Evolutionary conservation across 306 rosid species (phyloP).

Genomic region (Parietaria judaica): DNA sequence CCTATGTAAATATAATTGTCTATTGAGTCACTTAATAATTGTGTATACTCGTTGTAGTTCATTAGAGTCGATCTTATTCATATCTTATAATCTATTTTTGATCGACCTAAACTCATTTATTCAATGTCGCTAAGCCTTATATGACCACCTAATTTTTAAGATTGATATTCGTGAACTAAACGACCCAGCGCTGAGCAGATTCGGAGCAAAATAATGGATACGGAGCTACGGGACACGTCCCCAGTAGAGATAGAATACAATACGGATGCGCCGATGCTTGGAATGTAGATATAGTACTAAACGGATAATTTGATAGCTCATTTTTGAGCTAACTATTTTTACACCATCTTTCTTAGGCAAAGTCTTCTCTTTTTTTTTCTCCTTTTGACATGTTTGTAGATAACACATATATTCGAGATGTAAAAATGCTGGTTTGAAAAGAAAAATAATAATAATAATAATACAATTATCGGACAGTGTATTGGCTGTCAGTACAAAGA

Average conservation of each 20-base stretch:
- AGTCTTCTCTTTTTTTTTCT: not conserved
- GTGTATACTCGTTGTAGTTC: too few species aligned
- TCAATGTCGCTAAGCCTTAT: too few species aligned
- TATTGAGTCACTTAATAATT: too few species aligned
- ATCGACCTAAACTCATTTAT: too few species aligned
- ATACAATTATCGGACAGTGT: not conserved
- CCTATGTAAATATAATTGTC: too few species aligned
- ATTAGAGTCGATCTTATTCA: too few species aligned
- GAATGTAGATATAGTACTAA: not conserved
- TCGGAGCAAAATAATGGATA: not conserved
- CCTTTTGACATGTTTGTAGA: not conserved
- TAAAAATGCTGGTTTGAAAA: slow-evolving; percentile 9
- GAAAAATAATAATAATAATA: too few species aligned
- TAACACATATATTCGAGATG: not conserved
- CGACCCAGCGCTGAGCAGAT: not conserved
- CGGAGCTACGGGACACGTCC: not conserved
- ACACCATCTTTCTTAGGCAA: not conserved
- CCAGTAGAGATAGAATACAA: not conserved
- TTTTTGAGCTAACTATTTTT: not conserved
- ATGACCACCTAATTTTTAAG: too few species aligned
- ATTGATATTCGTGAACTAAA: not conserved
- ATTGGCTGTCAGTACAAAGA: not conserved
- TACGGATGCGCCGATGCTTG: not conserved
- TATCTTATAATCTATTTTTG: too few species aligned
- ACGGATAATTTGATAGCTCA: not conserved